Base-by-base conservation (phyloP, 2,329 filamentous ascomycete genomes). In the Corynespora cassiicola region DNA sequence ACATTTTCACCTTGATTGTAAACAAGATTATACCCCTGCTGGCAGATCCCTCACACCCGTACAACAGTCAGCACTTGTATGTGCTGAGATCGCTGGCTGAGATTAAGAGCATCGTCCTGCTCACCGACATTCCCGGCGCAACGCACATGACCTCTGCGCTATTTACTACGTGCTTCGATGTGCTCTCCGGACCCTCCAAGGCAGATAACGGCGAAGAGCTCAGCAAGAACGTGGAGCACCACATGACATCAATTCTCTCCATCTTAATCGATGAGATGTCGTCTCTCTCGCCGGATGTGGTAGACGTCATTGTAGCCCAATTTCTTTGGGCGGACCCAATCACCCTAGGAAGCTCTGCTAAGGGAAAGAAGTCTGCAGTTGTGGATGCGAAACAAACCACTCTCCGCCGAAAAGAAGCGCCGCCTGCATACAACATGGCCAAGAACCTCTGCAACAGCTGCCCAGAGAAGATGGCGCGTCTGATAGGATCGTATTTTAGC, bases 401-500 rank as follows among this genome's bases (percentile, higher is more conserved):
- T 0, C 77, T 96, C 12, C 75, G 89, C n/a, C 75, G 89, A 36
- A 95, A 95, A 61, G 87, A 94, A 47, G 87, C 95, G 39, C 92
- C 94, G 2, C 84, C 90, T 11, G 91, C 94, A 2, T 99, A 99
- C 72, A 87, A 94, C 62, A 95, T 97, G 87, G 92, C 94, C 15
- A 95, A 95, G 70, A 88, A 88, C 2, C 85, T 99, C 28, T 99
- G 94, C 74, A 94, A 90, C 58, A 81, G 81, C 12, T 95, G 86
- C 54, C 84, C 88, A 1, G 92, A 96, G 54, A 95, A 95, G 69
- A 96, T 99, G 92, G 86, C 90, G 1, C 86, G 90, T 46, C 90
- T 95, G 53, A 86, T 97, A 39, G 92, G 90, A 52, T 90, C 95
- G 61, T 99, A 97, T 67, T 99, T 99, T 66, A 95, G 90, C 69